Evolutionary conservation across 257 asterid genomes (phyloP), one percentile per base, ranked within the genome.

Genomic region (Datura wrightii): DNA sequence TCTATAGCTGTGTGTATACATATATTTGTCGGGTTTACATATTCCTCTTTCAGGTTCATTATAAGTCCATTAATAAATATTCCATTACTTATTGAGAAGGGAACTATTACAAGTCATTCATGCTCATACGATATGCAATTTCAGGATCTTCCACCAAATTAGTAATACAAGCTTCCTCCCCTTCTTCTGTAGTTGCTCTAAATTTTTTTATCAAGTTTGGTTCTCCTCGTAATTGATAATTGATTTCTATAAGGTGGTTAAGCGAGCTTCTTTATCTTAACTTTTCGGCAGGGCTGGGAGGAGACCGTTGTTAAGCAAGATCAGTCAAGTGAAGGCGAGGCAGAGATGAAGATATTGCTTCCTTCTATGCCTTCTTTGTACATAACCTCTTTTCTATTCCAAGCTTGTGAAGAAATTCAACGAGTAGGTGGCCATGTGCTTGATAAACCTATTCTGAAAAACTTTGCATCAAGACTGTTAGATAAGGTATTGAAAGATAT

Each of bases 381-480:
- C 83, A 88, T 95, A 83, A 88, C 92, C 86, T 95, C 97, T 24
- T 89, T 93, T 84, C 89, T 97, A 82, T 97, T 94, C 87, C 90
- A 90, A 84, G 97, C 98, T 50, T 94, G 99, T 82, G 97, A 94
- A 91, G 99, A 97, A 91, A 92, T 97, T 89, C 96, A 94, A 79
- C 97, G 97, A 80, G 95, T 91, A 85, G 98, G 99, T 79, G 99
- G 98, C 16, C 99, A 95, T 86, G 96, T 97, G 63, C 98, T 97
- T 86, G 99, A 94, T 76, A 95, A 90, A 87, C 81, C 89, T 82
- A 93, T 93, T 89, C 90, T 97, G 81, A 97, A 92, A 90, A 94
- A 93, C 92, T 95, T 97, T 88, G 94, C 99, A 9, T 85, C 92
- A 71, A 91, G 86, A 86, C 90, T 97, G 83, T 89, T 93, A 71